These are phyloP conservation scores for Fusarium tjaetaba DNA, from an alignment of 2,329 filamentous ascomycete genomes.

Conservation along the genomic window DNA sequence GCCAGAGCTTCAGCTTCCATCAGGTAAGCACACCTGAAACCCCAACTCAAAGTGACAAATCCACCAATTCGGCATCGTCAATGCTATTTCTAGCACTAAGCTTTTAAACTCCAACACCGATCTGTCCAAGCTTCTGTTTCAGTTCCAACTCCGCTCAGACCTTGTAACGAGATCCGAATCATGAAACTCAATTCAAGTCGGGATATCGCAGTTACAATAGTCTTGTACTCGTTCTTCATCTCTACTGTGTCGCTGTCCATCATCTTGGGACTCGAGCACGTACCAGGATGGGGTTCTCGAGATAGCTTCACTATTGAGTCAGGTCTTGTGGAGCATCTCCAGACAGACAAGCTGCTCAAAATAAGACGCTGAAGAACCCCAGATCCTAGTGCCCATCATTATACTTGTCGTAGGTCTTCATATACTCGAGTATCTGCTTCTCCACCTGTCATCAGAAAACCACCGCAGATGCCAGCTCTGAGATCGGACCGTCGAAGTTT, in stretches of 20 bases:
- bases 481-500: not conserved
- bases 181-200: not conserved
- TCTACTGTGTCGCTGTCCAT: slow-evolving; percentile 10
- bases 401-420: slow-evolving; percentile 7
- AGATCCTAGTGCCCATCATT: slow-evolving; percentile 19
- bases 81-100: not conserved
- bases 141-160: slow-evolving; percentile 1
- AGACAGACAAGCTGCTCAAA: not conserved
- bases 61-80: not conserved
- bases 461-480: not conserved
- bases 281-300: not conserved
- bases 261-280: slow-evolving; percentile 11
- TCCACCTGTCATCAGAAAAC: slow-evolving; percentile 8
- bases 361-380: not conserved
- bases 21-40: not conserved
- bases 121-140: slow-evolving; percentile 13
- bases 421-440: slow-evolving; percentile 5
- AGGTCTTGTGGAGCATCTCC: not conserved
- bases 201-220: not conserved
- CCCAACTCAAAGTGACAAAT: not conserved
- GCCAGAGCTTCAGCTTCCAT: not conserved
- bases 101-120: not conserved
- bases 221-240: not conserved
- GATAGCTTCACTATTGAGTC: slow-evolving; percentile 13
- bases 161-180: not conserved